These are phyloP conservation scores for Colletotrichum destructivum DNA, from an alignment of 2,329 filamentous ascomycete species.

Conservation along the genomic window DNA sequence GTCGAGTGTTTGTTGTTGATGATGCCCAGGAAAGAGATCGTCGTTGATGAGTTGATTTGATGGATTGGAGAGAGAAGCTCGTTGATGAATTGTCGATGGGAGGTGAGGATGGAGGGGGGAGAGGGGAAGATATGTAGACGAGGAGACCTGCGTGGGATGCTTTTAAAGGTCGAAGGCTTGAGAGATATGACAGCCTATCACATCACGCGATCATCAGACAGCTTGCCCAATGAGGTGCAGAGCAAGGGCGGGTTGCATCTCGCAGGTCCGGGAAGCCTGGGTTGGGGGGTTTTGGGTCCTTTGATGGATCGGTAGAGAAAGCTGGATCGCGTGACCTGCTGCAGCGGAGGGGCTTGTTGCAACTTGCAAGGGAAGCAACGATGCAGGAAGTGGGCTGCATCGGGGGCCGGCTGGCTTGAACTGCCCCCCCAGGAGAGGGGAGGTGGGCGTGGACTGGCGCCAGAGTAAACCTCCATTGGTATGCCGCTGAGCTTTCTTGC, in stretches of 20 bases:
- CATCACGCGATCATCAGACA: conserved; percentile 43
- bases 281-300: conserved; percentile 14
- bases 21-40: conserved; percentile 4
- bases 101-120: conserved; percentile 17
- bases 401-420: conserved; percentile 31
- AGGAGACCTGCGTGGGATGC: conserved; percentile 33
- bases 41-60: conserved; percentile 11
- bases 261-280: conserved; percentile 36
- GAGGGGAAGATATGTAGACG: conserved; percentile 34
- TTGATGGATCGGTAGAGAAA: conserved; percentile 15
- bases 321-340: conserved; percentile 47
- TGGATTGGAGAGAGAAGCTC: no score
- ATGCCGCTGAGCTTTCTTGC: conserved; percentile 17
- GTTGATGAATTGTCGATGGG: conserved; percentile 38
- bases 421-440: conserved; percentile 17
- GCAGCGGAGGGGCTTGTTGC: conserved; percentile 39
- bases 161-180: conserved; percentile 39
- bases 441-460: conserved; percentile 38
- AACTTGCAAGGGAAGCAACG: conserved; percentile 37
- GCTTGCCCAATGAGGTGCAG: conserved; percentile 37
- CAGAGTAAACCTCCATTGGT: conserved; percentile 36
- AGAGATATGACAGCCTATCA: conserved; percentile 42
- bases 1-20: conserved; percentile 3
- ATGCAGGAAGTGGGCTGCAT: not conserved
- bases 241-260: conserved; percentile 19